Conservation (phyloP, 2,329 filamentous ascomycete genomes). For the Aspergillus sojae region DNA sequence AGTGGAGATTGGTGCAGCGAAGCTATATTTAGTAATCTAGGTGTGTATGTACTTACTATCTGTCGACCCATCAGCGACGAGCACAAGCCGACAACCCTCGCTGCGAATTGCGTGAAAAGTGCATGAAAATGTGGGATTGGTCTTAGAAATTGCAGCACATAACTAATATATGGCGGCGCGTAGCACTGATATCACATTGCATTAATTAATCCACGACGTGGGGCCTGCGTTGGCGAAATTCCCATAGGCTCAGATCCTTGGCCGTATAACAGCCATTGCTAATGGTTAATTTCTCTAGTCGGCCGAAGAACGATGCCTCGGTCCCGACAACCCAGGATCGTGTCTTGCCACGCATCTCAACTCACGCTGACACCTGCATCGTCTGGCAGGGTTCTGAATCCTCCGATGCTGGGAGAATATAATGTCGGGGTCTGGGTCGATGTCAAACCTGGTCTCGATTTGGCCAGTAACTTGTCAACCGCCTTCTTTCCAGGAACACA, state of each 20-base stretch:
- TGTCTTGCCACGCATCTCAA: too few species aligned
- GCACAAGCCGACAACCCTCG: neutral
- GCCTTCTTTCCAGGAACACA: too few species aligned
- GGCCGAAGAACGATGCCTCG: conserved; percentile 1
- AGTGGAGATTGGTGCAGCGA: neutral
- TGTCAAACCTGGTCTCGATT: too few species aligned
- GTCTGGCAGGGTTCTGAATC: too few species aligned
- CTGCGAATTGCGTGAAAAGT: neutral
- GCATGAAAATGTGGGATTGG: too few species aligned
- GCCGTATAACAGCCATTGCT: neutral
- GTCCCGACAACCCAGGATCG: neutral
- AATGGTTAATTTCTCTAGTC: neutral
- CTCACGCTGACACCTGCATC: too few species aligned
- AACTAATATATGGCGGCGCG: neutral
- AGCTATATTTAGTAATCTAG: neutral
- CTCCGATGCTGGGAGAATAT: too few species aligned
- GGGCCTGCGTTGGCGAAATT: neutral
- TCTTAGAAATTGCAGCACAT: neutral
- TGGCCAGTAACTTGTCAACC: too few species aligned
- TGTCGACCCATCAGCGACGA: neutral
- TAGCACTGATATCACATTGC: conserved; percentile 4
- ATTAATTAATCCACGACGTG: neutral
- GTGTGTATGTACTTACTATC: neutral
- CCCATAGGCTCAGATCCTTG: neutral
- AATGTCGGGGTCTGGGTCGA: too few species aligned